These are phyloP conservation scores for Eucalyptus pauciflora DNA, from an alignment of 345 rosid genomes.

Conservation along the genomic window DNA sequence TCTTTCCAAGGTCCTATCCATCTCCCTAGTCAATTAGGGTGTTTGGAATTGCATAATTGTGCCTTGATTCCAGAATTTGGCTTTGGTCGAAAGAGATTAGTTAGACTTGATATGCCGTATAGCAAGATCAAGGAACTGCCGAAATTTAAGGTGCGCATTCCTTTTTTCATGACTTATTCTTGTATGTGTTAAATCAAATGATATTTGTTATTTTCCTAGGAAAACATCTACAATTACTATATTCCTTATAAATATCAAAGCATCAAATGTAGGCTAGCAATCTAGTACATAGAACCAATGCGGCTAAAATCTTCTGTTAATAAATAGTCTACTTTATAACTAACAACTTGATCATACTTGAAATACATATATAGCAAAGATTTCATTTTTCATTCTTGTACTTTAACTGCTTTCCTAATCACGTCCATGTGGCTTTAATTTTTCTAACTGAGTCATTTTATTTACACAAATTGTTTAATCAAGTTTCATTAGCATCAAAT, in stretches of 20 bases:
- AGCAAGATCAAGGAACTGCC: rapidly evolving
- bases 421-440: background rate
- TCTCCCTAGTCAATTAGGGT: background rate
- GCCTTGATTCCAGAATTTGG: background rate
- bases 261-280: background rate
- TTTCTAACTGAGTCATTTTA: background rate
- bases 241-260: background rate
- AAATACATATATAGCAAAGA: background rate
- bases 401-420: background rate
- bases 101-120: rapidly evolving
- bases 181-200: too few relatives aligned
- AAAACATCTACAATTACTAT: background rate
- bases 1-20: background rate
- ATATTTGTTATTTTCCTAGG: background rate
- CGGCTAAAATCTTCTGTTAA: background rate
- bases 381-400: background rate
- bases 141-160: background rate
- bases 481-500: too few relatives aligned
- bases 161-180: rapidly evolving
- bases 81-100: background rate
- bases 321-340: background rate
- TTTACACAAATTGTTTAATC: background rate
- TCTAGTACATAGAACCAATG: background rate
- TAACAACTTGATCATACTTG: background rate
- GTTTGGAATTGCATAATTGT: background rate